Evolutionary conservation across 768 basidiomycete genomes (phyloP).

Genomic region (Lanmaoa rubissima): DNA sequence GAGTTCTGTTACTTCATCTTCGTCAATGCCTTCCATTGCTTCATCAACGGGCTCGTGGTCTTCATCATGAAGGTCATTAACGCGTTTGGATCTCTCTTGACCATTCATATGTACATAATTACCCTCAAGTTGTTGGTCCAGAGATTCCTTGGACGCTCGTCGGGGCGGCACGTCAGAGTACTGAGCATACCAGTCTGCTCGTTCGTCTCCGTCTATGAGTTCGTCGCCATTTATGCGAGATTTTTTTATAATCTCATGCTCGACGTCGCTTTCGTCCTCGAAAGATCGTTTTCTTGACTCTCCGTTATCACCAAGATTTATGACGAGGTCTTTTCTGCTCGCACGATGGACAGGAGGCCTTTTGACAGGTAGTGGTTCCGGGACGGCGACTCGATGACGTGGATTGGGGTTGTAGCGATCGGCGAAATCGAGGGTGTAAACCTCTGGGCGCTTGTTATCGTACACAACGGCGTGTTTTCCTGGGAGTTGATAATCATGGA

Average conservation of each 20-base stretch:
- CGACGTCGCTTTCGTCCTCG: conserved; percentile 44
- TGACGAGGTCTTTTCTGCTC: conserved; percentile 31
- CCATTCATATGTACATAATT: conserved; percentile 37
- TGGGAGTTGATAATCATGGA: conserved; percentile 19
- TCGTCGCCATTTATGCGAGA: conserved; percentile 51
- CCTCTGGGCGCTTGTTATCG: conserved; percentile 19
- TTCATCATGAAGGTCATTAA: conserved; percentile 48
- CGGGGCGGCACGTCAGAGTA: conserved; percentile 20
- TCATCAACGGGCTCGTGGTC: conserved; percentile 39
- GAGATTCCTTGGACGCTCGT: conserved; percentile 51
- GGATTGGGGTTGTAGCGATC: conserved; percentile 39
- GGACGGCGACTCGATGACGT: conserved; percentile 8
- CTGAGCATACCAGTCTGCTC: conserved; percentile 41
- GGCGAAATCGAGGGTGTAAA: conserved; percentile 30
- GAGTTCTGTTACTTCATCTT: conserved; percentile 42
- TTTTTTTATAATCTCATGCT: conserved; percentile 47
- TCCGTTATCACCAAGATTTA: conserved; percentile 22
- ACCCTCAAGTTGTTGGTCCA: conserved; percentile 43
- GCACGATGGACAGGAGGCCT: conserved; percentile 27
- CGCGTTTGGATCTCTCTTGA: conserved; percentile 41
- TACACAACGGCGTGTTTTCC: conserved; percentile 13
- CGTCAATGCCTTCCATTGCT: conserved; percentile 38
- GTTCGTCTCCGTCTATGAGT: conserved; percentile 48
- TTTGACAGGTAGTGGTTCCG: conserved; percentile 15
- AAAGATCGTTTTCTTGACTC: conserved; percentile 43